Conservation (phyloP, 352 stramenopile species). For the Phytophthora vignae region DNA sequence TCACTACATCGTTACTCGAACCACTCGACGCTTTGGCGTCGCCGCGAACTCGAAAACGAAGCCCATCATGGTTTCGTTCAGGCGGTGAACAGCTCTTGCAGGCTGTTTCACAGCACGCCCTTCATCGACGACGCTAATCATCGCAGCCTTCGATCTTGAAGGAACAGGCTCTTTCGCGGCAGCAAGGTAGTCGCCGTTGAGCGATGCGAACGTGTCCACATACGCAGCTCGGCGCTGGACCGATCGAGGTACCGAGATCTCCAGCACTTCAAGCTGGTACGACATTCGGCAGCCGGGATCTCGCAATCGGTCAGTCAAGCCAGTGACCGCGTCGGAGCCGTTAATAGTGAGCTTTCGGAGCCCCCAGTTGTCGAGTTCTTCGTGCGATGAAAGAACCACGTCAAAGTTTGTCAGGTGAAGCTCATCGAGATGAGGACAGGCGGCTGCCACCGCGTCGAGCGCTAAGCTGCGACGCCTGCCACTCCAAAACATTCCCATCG, state of each 20-base stretch:
- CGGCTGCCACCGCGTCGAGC: constrained; percentile 7
- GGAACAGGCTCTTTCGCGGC: constrained; percentile 14
- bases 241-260: constrained; percentile 8
- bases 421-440: constrained; percentile 14
- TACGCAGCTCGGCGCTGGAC: neutral
- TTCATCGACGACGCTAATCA: constrained; percentile 18
- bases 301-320: constrained; percentile 1
- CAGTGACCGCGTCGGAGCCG: neutral
- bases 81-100: neutral
- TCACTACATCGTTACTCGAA: neutral
- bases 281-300: constrained; percentile 11
- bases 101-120: neutral
- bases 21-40: constrained; percentile 14
- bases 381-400: neutral
- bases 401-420: constrained; percentile 12
- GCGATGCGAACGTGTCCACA: neutral
- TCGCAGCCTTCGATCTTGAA: constrained; percentile 4
- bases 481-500: neutral
- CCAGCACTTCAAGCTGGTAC: constrained; percentile 8
- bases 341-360: constrained; percentile 20
- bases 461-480: neutral
- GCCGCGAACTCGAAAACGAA: constrained; percentile 24
- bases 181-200: constrained; percentile 15
- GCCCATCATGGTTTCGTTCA: constrained; percentile 9
- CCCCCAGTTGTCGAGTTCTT: constrained; percentile 6